Conservation (phyloP, 257 asterid genomes). For the Plantago major region DNA sequence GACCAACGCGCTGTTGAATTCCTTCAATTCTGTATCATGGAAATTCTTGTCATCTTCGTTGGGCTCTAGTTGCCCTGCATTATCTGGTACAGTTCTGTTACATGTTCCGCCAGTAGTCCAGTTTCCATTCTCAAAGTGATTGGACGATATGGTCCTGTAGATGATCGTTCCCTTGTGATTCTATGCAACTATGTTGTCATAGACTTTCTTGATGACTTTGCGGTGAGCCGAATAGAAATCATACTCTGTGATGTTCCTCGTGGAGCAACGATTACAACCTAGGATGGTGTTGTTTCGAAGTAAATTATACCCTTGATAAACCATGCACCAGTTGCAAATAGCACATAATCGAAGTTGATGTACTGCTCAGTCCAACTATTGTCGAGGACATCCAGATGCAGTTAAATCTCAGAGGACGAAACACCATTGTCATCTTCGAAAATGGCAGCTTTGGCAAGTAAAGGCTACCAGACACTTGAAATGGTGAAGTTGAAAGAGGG, state of each 20-base stretch:
- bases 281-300: slow-evolving; percentile 36
- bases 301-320: slow-evolving; percentile 54
- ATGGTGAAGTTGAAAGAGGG: slow-evolving; percentile 60
- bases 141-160: slow-evolving; percentile 55
- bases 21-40: slow-evolving; percentile 41
- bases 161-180: slow-evolving; percentile 51
- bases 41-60: slow-evolving; percentile 36
- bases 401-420: slow-evolving; percentile 62
- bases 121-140: slow-evolving; percentile 70
- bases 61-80: slow-evolving; percentile 49
- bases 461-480: slow-evolving; percentile 77
- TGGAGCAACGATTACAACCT: slow-evolving; percentile 78
- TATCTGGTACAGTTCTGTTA: slow-evolving; percentile 43
- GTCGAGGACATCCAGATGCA: slow-evolving; percentile 76
- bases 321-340: slow-evolving; percentile 80
- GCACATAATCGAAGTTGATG: slow-evolving; percentile 39
- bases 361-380: slow-evolving; percentile 56
- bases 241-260: slow-evolving; percentile 52
- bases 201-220: slow-evolving; percentile 45
- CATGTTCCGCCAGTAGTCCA: slow-evolving; percentile 79
- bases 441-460: slow-evolving; percentile 59
- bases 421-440: slow-evolving; percentile 55
- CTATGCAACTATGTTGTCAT: slow-evolving; percentile 37
- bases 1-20: slow-evolving; percentile 36
- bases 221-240: slow-evolving; percentile 50